A percentile compares a stretch with the other conserved stretches of the same genome.
These are phyloP conservation scores for Penicillium steckii DNA, from an alignment of 495 filamentous ascomycete species.

Conservation along the genomic window DNA sequence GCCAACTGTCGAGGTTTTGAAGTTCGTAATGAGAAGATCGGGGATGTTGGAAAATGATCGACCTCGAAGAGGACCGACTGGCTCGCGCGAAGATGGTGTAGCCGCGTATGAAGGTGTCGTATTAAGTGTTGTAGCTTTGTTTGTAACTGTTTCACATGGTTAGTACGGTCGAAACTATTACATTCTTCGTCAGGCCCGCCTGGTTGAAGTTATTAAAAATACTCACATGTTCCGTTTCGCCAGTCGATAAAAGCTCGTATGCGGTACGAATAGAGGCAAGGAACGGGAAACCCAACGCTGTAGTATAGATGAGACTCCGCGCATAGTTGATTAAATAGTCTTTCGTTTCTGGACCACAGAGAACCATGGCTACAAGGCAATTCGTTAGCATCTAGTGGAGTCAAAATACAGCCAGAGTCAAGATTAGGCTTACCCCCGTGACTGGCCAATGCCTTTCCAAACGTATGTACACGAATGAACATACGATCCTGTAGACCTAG, in stretches of 20 bases:
- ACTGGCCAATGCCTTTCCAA: slow-evolving; percentile 73
- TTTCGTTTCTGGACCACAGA: slow-evolving; percentile 42
- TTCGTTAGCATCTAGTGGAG: not conserved
- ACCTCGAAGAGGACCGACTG: slow-evolving; percentile 34
- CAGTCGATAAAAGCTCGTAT: slow-evolving; percentile 43
- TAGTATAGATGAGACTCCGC: slow-evolving; percentile 48
- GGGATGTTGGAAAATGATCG: slow-evolving; percentile 41
- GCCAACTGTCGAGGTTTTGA: slow-evolving; percentile 32
- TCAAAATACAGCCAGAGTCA: not conserved
- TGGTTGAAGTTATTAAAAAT: no score
- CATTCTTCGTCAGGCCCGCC: no score
- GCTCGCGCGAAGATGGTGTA: slow-evolving; percentile 24
- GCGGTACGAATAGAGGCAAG: slow-evolving; percentile 45
- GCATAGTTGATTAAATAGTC: slow-evolving; percentile 49
- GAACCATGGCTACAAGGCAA: slow-evolving; percentile 36
- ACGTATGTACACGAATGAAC: slow-evolving; percentile 70
- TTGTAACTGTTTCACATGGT: slow-evolving; percentile 29
- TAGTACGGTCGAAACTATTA: no score
- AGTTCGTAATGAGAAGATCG: slow-evolving; percentile 46
- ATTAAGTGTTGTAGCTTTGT: slow-evolving; percentile 37
- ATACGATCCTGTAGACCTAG: slow-evolving; percentile 64
- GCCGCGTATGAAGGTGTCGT: slow-evolving; percentile 32
- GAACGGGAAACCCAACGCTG: slow-evolving; percentile 48
- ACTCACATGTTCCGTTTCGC: slow-evolving; percentile 42
- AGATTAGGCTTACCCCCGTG: slow-evolving; percentile 71